Evolutionary conservation across 2,329 filamentous ascomycete genomes (phyloP), one percentile per base, ranked within the genome.

Genomic region (Volutella citrinella): DNA sequence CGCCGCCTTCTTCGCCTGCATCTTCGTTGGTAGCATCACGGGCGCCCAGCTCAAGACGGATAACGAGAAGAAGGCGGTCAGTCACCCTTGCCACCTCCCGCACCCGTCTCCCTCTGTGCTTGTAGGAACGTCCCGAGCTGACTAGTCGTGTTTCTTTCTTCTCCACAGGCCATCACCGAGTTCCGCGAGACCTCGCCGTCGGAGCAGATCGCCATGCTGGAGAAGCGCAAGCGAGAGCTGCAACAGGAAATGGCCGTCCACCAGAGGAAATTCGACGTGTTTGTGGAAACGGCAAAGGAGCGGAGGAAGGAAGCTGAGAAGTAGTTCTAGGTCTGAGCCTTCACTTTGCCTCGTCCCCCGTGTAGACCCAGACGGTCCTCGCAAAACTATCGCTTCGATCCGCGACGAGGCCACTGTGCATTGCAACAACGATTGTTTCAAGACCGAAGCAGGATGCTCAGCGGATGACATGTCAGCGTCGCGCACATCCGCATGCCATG

Each of bases 11-110:
- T 65, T 63, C 4, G 68, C 68, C 39, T 62, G 71, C 36, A 62
- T 70, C 40, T 57, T 66, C 38, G 67, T 70, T 19, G 69, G 70
- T 38, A 54, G 65, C 27, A 59, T 69, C 28, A 72, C 71, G 36
- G 71, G 71, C 32, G 71, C 70, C 7, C 65, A 67, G 27, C 50
- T 74, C 27, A 74, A 73, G 55, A 62, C 63, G 29, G 66, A 71
- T 39, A 59, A 64, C 38, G 68, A 74, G 42, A 70, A 64, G 46
- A 55, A 61, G 42, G 54, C 68, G 48, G 69, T 71, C 38, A 23
- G 51, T 42, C 11, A 7, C 8, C 28, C 23, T 19, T 15, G 5
- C 23, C 23, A n/a, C 13, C n/a, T 14, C 19, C 16, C 15, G 14
- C 19, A 13, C 17, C 18, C n/a, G n/a, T n/a, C n/a, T n/a, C n/a